phyloP scores from a whole-genome alignment of 768 basidiomycete species.

The Trametes elegans region DNA sequence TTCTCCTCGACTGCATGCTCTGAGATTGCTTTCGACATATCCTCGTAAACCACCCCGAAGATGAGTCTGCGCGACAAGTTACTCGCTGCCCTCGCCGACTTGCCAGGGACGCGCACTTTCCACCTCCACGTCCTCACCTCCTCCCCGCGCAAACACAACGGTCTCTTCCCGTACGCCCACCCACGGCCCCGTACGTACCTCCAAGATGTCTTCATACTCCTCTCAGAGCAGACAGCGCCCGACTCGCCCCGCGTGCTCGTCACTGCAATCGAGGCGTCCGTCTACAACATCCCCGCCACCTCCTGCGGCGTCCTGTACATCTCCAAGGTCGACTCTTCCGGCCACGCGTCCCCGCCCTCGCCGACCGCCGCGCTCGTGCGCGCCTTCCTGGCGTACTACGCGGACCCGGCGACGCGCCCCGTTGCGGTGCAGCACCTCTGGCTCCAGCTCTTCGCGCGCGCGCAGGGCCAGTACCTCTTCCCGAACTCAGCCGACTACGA shows the following conservation, averaged over 20 bases:
- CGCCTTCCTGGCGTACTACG: constrained; percentile 63
- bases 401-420: constrained; percentile 61
- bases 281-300: constrained; percentile 74
- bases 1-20: neutral
- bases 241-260: constrained; percentile 61
- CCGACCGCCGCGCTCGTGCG: constrained; percentile 71
- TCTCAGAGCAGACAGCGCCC: constrained; percentile 57
- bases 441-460: constrained; percentile 88
- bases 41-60: neutral
- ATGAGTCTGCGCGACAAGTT: constrained; percentile 62
- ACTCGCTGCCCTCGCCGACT: constrained; percentile 47
- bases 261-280: constrained; percentile 72
- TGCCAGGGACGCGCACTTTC: constrained; percentile 70
- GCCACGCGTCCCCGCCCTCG: constrained; percentile 60
- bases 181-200: constrained; percentile 65
- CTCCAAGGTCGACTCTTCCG: constrained; percentile 93
- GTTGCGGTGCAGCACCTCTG: constrained; percentile 56
- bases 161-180: constrained; percentile 72
- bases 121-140: constrained; percentile 76
- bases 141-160: constrained; percentile 60
- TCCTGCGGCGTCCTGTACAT: constrained; percentile 78
- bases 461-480: constrained; percentile 92
- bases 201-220: constrained; percentile 75
- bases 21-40: neutral
- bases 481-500: constrained; percentile 74